Base-by-base conservation (phyloP, 2,329 filamentous ascomycete species). In the Epichloe scottii region DNA sequence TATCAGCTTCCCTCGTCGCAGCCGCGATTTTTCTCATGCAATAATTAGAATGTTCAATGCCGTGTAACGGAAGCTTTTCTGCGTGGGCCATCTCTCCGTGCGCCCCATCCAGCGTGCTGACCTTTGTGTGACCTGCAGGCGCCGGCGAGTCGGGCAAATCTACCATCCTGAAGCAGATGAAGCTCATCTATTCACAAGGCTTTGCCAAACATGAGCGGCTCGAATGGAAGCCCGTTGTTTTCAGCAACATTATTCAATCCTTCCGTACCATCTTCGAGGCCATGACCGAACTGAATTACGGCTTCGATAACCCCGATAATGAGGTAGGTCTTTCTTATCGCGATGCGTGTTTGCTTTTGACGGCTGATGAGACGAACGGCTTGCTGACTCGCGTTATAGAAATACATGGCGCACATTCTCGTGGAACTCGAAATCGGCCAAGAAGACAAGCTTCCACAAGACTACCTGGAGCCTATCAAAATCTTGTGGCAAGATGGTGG, bases 121-220 rank as follows among this genome's bases (percentile, higher is more conserved):
- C 30, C 26, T 21, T 43, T 37, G 19, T 49, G 54, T 57, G 51
- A 52, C 38, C n/a, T 56, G 56, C 59, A 96, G 90, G 91, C 68
- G 91, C 91, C 61, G 91, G 91, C 64, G 91, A 97, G 87, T 70
- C 69, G 44, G 69, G 91, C 58, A 97, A 97, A 71, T 96, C 91
- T 8, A 97, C 91, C 1, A 90, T 97, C 53, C 80, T 97, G 58
- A 97, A 97, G 74, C 91, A 97, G 75, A 97, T 98, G 93, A 91
- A 91, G 68, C 83, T 98, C 68, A 96, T 98, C 60, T 93, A 97
- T 67, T 83, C 89, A 14, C 84, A 89, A 67, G 91, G 93, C 48
- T 97, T 97, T 72, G 88, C 82, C 63, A 86, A 87, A 62, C 82
- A 81, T 57, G 93, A 97, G 68, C 87, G 89, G 67, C 82, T 94